These are phyloP conservation scores for Strobilomyces confusus DNA, from an alignment of 768 basidiomycete species.

Conservation along the genomic window DNA sequence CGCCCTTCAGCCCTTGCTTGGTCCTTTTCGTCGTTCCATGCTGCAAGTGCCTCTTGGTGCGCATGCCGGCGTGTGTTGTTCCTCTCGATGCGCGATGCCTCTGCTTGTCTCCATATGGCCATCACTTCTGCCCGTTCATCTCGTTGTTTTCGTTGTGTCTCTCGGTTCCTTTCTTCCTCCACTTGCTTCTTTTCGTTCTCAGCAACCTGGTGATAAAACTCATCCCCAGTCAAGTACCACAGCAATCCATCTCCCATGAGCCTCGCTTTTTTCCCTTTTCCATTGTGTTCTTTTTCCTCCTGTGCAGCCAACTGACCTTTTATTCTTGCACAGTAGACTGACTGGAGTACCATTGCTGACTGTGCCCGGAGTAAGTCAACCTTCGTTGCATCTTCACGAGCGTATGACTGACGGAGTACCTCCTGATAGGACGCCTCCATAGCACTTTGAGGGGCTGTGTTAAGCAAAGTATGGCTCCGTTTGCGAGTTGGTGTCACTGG, in stretches of 20 bases:
- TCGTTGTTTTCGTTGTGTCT: too few species aligned
- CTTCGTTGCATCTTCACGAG: not conserved
- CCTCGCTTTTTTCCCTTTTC: slow-evolving; percentile 6
- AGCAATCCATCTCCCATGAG: slow-evolving; percentile 22
- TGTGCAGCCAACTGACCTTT: slow-evolving; percentile 15
- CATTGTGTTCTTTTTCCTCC: slow-evolving; percentile 10
- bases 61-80: too few species aligned
- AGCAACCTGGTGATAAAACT: too few species aligned
- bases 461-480: not conserved
- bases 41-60: too few species aligned
- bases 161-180: too few species aligned
- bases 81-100: too few species aligned
- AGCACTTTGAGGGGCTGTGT: not conserved
- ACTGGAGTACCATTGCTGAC: not conserved
- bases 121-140: too few species aligned
- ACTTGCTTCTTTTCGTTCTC: too few species aligned
- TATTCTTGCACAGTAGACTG: slow-evolving; percentile 13
- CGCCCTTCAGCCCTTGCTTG: too few species aligned
- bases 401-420: not conserved
- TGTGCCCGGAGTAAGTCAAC: not conserved
- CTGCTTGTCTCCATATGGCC: too few species aligned
- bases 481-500: not conserved
- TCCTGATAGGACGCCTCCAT: not conserved
- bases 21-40: too few species aligned
- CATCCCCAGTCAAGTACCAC: not conserved